These are phyloP conservation scores for Heterobasidion irregulare DNA, from an alignment of 1,284 basidiomycete species.

Conservation along the genomic window DNA sequence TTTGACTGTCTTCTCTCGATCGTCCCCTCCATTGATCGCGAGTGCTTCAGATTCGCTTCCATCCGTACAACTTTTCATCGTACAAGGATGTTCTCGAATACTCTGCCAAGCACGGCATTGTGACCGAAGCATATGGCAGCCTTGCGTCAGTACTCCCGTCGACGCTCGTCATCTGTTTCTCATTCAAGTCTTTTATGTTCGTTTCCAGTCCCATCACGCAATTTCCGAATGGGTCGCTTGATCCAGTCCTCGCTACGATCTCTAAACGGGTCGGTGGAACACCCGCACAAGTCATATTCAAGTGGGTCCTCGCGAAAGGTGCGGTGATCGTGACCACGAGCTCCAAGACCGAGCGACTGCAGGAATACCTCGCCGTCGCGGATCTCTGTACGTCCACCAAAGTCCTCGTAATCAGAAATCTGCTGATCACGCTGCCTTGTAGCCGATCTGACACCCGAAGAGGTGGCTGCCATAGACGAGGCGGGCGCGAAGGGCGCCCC, in stretches of 20 bases:
- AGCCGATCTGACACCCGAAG: constrained; percentile 11
- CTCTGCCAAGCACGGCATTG: constrained; percentile 47
- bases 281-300: constrained; percentile 60
- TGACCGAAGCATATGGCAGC: constrained; percentile 64
- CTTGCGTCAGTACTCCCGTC: constrained; percentile 36
- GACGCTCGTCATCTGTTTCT: background rate
- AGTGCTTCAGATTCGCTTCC: constrained; percentile 43
- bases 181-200: background rate
- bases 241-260: constrained; percentile 46
- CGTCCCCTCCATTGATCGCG: background rate
- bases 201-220: constrained; percentile 48
- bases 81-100: constrained; percentile 51
- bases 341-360: constrained; percentile 50
- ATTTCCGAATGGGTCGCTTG: constrained; percentile 58
- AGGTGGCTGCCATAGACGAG: constrained; percentile 8
- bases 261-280: constrained; percentile 47
- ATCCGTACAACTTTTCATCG: constrained; percentile 59
- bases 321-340: constrained; percentile 66
- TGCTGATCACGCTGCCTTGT: background rate
- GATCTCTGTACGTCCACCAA: constrained; percentile 32
- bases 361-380: constrained; percentile 59
- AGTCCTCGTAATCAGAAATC: background rate
- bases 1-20: background rate
- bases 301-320: constrained; percentile 61
- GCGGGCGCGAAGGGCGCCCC: constrained; percentile 6